A percentile compares a stretch with the other conserved stretches of the same genome.
Conservation (phyloP, 1,284 basidiomycete species). For the Ceratorhiza oryzae-sativae region DNA sequence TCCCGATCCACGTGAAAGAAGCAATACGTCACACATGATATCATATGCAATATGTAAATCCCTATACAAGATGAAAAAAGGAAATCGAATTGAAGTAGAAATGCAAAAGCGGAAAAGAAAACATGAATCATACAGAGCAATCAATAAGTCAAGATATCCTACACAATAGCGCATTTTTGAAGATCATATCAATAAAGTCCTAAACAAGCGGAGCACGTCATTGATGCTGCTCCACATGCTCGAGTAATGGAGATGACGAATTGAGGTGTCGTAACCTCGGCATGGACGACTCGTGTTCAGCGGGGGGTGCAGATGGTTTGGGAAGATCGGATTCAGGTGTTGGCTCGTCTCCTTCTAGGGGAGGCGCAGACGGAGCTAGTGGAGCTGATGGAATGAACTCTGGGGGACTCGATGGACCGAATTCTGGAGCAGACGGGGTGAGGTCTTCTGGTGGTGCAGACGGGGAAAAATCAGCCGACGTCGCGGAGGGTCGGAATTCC, state of each 20-base stretch:
- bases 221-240: not conserved
- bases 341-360: slow-evolving; percentile 9
- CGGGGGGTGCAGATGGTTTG: not conserved
- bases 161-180: not conserved
- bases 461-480: not conserved
- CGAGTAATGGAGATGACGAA: slow-evolving; percentile 16
- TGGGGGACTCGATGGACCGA: not conserved
- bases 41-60: not conserved
- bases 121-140: not conserved
- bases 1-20: too few species aligned
- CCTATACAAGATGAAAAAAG: not conserved
- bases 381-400: not conserved
- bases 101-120: too few species aligned
- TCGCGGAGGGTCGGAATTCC: not conserved
- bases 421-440: too few species aligned
- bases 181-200: not conserved
- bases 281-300: not conserved
- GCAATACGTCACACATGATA: not conserved
- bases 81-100: not conserved
- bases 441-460: slow-evolving; percentile 8
- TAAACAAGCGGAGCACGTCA: not conserved
- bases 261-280: not conserved
- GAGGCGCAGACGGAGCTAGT: slow-evolving; percentile 13
- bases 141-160: not conserved
- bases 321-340: not conserved